Evolutionary conservation across 192 early-diverging fungal species (phyloP), one percentile per base, ranked within the genome.

Genomic region (Linnemannia exigua): DNA sequence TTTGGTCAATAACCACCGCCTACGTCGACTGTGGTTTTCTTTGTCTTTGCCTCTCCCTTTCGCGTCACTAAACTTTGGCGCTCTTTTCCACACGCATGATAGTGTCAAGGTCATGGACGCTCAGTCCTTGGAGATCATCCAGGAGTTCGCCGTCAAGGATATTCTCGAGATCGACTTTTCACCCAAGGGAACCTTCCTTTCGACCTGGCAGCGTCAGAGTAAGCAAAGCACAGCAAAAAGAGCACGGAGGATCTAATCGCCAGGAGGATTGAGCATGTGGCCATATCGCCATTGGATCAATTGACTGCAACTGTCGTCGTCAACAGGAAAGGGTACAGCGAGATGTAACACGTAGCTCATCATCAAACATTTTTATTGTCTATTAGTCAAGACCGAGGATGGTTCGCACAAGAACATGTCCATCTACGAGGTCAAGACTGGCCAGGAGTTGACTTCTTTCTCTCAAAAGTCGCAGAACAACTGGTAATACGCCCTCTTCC

Each of bases 131-230:
- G 80, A 91, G 73, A 84, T 91, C n/a, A 84, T 95, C 36, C 91
- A 91, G 73, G 92, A 90, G 47, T 92, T 99, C 74, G 84, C 82
- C 25, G 88, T 89, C 68, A 87, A 90, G 67, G 93, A 93, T 81
- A 92, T 97, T 33, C 88, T 97, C 73, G 97, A 97, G 90, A 92
- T 97, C 41, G 95, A 90, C 81, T 97, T 99, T 87, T 99, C 98
- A 17, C 97, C 98, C 75, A 91, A 91, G 74, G 96, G 96, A 76
- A 97, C 92, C 38, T 99, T 94, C 77, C 61, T 98, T 20, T 92
- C 96, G n/a, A 98, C 96, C 47, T 98, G 95, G 95, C 93, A 94
- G 87, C 94, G 97, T 68, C 94, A 91, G 78, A 91, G 94, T 94
- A 89, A 87, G 89, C 70, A 41, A 31, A 25, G 67, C 19, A 46